Conservation (phyloP, 257 asterid genomes). For the Scutellaria barbata region DNA sequence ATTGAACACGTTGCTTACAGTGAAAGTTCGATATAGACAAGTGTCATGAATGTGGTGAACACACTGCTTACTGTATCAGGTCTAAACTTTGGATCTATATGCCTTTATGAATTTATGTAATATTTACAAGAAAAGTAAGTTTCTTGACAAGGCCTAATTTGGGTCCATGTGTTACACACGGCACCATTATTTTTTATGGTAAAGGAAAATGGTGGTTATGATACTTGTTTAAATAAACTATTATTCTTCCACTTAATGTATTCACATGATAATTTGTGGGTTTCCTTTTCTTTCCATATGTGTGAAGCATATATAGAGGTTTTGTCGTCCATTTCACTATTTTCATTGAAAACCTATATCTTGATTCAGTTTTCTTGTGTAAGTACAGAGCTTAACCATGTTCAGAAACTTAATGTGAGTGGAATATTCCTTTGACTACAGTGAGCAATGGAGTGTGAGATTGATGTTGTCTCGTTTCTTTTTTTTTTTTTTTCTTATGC, state of each 20-base stretch:
- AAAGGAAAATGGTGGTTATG: background rate
- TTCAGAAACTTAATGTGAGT: background rate
- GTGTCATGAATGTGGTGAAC: background rate
- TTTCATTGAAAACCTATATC: background rate
- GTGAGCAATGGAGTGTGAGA: constrained; percentile 5
- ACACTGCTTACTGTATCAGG: background rate
- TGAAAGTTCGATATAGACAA: constrained; percentile 2
- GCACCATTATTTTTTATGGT: background rate
- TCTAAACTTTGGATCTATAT: background rate
- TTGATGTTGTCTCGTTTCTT: constrained; percentile 15
- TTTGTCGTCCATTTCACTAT: too few species aligned
- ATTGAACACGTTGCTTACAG: background rate
- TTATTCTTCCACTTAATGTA: background rate
- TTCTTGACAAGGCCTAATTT: background rate
- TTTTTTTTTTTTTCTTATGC: constrained; percentile 24
- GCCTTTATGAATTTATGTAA: too few species aligned
- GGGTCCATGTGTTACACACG: background rate
- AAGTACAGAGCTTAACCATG: background rate
- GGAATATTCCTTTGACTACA: background rate
- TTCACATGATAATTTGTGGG: background rate
- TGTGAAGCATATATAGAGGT: too few species aligned
- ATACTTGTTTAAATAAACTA: background rate
- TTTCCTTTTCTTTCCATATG: background rate
- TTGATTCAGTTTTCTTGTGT: background rate
- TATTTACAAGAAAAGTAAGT: background rate